Evolutionary conservation across 176 grass and related monocot species (phyloP).

Genomic region (Zoysia pacifica): DNA sequence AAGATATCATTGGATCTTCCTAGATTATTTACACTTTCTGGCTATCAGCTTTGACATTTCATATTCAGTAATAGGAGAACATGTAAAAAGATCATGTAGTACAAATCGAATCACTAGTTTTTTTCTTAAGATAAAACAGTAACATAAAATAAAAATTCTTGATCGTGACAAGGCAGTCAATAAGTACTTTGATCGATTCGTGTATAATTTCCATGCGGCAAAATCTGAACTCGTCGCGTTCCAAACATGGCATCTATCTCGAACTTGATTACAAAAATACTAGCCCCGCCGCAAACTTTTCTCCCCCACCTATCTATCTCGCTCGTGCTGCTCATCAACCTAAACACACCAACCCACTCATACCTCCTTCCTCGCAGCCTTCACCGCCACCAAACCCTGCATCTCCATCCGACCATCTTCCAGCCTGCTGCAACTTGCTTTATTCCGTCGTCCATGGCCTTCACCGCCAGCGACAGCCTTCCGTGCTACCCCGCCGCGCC

Average conservation of each 20-base stretch:
- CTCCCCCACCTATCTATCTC: neutral
- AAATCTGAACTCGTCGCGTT: neutral
- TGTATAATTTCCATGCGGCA: neutral
- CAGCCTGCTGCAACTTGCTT: neutral
- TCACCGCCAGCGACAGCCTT: constrained; percentile 22
- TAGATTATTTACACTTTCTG: neutral
- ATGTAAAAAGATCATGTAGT: neutral
- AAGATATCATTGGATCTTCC: neutral
- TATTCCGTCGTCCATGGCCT: constrained; percentile 13
- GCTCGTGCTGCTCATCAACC: constrained; percentile 10
- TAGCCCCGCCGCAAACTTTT: neutral
- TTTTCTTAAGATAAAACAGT: neutral
- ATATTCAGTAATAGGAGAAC: neutral
- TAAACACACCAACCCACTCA: constrained; percentile 18
- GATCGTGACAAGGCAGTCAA: neutral
- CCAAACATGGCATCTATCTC: neutral
- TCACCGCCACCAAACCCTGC: constrained; percentile 23
- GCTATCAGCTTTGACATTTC: neutral
- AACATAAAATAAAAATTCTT: neutral
- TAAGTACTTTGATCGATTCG: neutral
- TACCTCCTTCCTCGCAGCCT: neutral
- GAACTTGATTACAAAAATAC: neutral
- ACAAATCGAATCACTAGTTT: neutral
- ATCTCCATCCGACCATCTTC: constrained; percentile 23
- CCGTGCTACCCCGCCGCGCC: neutral